Conservation (phyloP, 2,329 filamentous ascomycete genomes). For the Boeremia lycopersici region DNA sequence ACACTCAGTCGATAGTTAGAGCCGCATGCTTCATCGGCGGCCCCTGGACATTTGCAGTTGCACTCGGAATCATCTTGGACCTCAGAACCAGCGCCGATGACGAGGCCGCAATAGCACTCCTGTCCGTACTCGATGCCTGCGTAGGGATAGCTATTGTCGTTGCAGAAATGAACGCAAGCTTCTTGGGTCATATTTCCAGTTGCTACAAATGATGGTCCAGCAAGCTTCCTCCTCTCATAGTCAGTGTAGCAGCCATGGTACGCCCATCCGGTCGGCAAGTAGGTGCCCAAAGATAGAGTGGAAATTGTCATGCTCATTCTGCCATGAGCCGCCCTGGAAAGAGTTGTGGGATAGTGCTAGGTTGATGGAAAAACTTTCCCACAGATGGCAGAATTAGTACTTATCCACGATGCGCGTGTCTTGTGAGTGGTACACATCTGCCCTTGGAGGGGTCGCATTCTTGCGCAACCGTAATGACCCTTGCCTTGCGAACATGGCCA, state of each 20-base stretch:
- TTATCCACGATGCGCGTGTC: neutral
- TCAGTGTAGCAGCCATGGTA: conserved; percentile 12
- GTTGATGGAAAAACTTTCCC: too few relatives aligned
- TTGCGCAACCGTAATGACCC: conserved; percentile 9
- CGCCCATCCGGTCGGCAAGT: conserved; percentile 1
- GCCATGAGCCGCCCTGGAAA: too few relatives aligned
- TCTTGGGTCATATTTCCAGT: conserved; percentile 16
- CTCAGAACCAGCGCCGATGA: conserved; percentile 25
- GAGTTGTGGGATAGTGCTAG: neutral
- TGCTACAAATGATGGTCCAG: neutral
- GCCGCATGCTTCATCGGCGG: conserved; percentile 26
- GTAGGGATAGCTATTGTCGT: conserved; percentile 6
- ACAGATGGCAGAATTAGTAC: neutral
- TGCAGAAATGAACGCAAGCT: conserved; percentile 22
- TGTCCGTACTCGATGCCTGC: conserved; percentile 25
- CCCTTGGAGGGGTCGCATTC: conserved; percentile 13
- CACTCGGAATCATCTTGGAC: conserved; percentile 49
- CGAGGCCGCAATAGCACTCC: conserved; percentile 31
- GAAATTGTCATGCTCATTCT: conserved; percentile 1
- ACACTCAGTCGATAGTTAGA: conserved; percentile 15
- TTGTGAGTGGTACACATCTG: neutral
- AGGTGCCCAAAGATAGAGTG: neutral
- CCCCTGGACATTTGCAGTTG: conserved; percentile 31
- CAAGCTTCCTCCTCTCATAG: conserved; percentile 4
- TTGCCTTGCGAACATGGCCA: conserved; percentile 13